A percentile compares a stretch with the other conserved stretches of the same genome.
Evolutionary conservation across 2,329 filamentous ascomycete genomes (phyloP).

Genomic region (Lasiodiplodia gonubiensis): DNA sequence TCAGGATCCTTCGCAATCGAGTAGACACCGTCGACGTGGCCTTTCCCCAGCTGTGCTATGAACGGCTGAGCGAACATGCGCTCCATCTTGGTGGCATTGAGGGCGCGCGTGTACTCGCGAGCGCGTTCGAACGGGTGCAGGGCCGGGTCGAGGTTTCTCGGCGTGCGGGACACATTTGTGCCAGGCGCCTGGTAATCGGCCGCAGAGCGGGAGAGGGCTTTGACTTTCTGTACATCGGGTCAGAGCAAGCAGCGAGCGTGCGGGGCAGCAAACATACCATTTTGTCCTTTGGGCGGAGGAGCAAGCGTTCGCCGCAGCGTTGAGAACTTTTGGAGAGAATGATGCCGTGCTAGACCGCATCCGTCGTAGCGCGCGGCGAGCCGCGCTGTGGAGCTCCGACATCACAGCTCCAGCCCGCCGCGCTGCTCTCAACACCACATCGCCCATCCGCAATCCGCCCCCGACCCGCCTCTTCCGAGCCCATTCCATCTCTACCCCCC

Average conservation of each 20-base stretch:
- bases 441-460: conserved; percentile 25
- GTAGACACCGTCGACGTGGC: conserved; percentile 84
- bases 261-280: conserved; percentile 17
- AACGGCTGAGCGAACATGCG: conserved; percentile 90
- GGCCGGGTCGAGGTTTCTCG: conserved; percentile 78
- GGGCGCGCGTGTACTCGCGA: conserved; percentile 78
- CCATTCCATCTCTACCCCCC: conserved; percentile 13
- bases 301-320: conserved; percentile 25
- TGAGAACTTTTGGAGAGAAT: conserved; percentile 28
- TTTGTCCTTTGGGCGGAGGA: conserved; percentile 26
- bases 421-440: conserved; percentile 22
- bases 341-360: neutral
- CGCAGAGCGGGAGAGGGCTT: conserved; percentile 70
- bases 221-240: conserved; percentile 41
- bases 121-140: conserved; percentile 91
- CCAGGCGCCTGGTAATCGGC: conserved; percentile 70
- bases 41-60: conserved; percentile 81
- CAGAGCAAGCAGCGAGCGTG: neutral
- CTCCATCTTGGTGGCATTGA: conserved; percentile 89
- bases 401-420: conserved; percentile 26
- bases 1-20: conserved; percentile 56
- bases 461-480: conserved; percentile 13
- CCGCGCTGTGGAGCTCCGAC: conserved; percentile 19
- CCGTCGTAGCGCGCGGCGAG: conserved; percentile 15
- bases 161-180: conserved; percentile 67